Evolutionary conservation across 495 filamentous ascomycete genomes (phyloP), one percentile per base, ranked within the genome.

Genomic region (Aspergillus hancockii): DNA sequence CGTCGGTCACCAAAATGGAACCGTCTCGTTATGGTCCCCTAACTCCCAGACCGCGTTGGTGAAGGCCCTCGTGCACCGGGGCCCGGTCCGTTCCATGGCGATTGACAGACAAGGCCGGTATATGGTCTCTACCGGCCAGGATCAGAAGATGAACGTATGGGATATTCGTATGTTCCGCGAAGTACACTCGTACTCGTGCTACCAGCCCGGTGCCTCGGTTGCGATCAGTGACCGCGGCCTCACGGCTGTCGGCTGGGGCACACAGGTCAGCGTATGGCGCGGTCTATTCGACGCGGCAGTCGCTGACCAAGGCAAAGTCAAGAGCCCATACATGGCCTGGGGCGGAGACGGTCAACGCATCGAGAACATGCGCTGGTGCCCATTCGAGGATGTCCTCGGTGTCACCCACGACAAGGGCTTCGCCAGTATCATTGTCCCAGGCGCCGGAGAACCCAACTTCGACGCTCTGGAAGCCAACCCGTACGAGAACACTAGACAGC

Each of bases 381-480:
- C 95, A 6, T 96, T 89, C 64, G 94, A 98, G 73, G 94, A 98
- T 76, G 71, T 96, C 0, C 81, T 98, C 2, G 95, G 93, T 13
- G 80, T 96, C 22, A 84, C 86, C 0, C 95, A 97, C 77, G 80
- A 88, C 68, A 76, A 88, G 60, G 95, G 94, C 3, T 97, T 97
- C 75, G 88, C 88, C 46, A 93, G 88, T 54, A 81, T 98, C 52
- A 83, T 98, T 67, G 85, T 97, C 21, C 94, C 94, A 28, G 94
- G 94, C 25, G 90, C 94, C 18, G 94, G 94, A 56, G 94, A 98
- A 75, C 88, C 94, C 50, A 98, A 98, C 81, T 97, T 91, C 73
- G 94, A 98, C 73, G 88, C 92, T 2, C 79, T 96, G 13, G 95
- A 98, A 71, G 78, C 86, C 55, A 98, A 98, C 75, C 94, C 95